Conservation (phyloP, 306 rosid genomes). For the Cicer chorassanicum region DNA sequence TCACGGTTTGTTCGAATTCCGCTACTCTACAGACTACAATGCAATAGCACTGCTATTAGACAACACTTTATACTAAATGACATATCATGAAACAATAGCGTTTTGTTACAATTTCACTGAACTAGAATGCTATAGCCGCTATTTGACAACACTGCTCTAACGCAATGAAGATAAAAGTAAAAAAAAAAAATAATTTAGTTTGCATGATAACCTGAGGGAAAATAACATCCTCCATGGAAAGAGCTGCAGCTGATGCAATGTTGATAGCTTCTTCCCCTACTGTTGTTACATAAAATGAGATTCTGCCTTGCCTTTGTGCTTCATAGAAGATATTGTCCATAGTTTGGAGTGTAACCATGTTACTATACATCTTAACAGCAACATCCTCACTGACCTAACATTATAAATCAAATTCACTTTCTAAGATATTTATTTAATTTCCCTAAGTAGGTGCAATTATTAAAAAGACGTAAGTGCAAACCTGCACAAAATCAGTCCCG, state of each 20-base stretch:
- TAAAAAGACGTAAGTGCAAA: constrained; percentile 35
- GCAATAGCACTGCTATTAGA: not conserved
- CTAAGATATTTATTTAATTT: not conserved
- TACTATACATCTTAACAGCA: constrained; percentile 73
- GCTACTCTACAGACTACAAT: not conserved
- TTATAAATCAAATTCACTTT: constrained; percentile 23
- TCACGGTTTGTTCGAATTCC: not conserved
- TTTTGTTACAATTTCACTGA: not conserved
- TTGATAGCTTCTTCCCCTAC: constrained; percentile 87
- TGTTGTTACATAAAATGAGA: constrained; percentile 81
- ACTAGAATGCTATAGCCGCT: not conserved
- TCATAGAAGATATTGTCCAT: constrained; percentile 92
- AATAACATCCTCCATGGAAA: constrained; percentile 66
- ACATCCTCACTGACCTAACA: constrained; percentile 64
- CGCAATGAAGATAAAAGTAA: constrained; percentile 19
- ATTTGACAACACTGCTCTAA: not conserved
- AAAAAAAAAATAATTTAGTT: not conserved
- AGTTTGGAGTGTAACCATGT: constrained; percentile 82
- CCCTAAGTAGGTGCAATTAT: not conserved
- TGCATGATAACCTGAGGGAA: constrained; percentile 79
- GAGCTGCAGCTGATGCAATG: constrained; percentile 90
- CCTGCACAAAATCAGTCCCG: constrained; percentile 58
- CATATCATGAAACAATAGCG: not conserved
- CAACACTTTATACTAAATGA: not conserved
- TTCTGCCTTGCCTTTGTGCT: constrained; percentile 95